phyloP scores from a whole-genome alignment of 495 filamentous ascomycete species.

The Beverwykella pulmonaria region DNA sequence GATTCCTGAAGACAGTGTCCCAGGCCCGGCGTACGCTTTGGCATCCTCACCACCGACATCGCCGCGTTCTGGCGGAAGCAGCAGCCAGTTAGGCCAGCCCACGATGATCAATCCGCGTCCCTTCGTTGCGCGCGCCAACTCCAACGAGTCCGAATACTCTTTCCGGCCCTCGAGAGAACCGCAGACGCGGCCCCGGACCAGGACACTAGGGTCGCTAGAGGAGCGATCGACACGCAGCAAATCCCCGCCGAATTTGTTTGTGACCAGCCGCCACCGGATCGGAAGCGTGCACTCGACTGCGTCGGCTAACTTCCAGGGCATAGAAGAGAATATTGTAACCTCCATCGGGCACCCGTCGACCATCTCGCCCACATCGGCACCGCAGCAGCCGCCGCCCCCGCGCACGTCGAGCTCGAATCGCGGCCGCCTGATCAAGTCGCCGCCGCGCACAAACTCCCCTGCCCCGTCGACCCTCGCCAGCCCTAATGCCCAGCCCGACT shows the following conservation, averaged over 20 bases:
- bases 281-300: slow-evolving; percentile 45
- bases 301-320: slow-evolving; percentile 34
- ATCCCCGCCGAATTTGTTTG: slow-evolving; percentile 40
- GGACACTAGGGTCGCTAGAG: slow-evolving; percentile 50
- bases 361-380: slow-evolving; percentile 30
- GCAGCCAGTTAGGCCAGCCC: not conserved
- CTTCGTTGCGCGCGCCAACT: slow-evolving; percentile 36
- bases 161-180: slow-evolving; percentile 26
- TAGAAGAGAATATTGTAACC: slow-evolving; percentile 39
- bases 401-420: slow-evolving; percentile 31
- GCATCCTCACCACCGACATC: slow-evolving; percentile 34
- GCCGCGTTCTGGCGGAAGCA: slow-evolving; percentile 22
- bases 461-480: slow-evolving; percentile 25
- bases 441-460: slow-evolving; percentile 31
- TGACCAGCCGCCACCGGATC: slow-evolving; percentile 44
- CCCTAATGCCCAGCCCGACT: slow-evolving; percentile 39
- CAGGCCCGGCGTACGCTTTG: slow-evolving; percentile 12
- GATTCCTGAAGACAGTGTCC: slow-evolving; percentile 37
- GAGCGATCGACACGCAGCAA: slow-evolving; percentile 42
- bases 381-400: slow-evolving; percentile 28
- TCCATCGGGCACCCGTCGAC: slow-evolving; percentile 39
- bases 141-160: slow-evolving; percentile 35
- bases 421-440: slow-evolving; percentile 35
- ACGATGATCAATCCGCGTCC: slow-evolving; percentile 29
- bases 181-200: slow-evolving; percentile 43